These are phyloP conservation scores for Periconia macrospinosa DNA, from an alignment of 2,329 filamentous ascomycete species.

Conservation along the genomic window DNA sequence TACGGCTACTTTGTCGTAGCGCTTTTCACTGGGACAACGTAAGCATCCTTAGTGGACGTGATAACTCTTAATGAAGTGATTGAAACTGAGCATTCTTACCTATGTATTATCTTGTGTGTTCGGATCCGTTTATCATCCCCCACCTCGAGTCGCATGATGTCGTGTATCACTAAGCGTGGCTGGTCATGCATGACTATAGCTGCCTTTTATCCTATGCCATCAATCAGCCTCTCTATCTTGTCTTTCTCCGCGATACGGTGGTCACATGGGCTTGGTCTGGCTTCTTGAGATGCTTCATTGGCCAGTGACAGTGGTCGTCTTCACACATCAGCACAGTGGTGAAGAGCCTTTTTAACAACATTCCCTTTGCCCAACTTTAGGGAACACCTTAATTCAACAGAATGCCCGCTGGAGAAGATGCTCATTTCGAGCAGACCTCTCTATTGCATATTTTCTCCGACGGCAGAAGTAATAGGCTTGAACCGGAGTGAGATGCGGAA, in stretches of 20 bases:
- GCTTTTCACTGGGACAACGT: not conserved
- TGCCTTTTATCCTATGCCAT: not conserved
- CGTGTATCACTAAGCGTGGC: not conserved
- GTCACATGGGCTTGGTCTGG: not conserved
- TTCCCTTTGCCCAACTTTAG: too few relatives aligned
- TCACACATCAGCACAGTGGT: not conserved
- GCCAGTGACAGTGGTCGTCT: not conserved
- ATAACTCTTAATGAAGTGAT: constrained; percentile 10
- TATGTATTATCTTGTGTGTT: not conserved
- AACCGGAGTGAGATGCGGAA: constrained; percentile 45
- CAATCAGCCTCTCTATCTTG: not conserved
- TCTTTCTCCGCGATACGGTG: constrained; percentile 10
- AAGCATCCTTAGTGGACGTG: not conserved
- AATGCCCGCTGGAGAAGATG: too few relatives aligned
- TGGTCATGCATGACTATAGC: constrained; percentile 4
- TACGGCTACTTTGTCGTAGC: not conserved
- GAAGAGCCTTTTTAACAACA: too few relatives aligned
- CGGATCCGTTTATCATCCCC: not conserved
- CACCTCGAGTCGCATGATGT: too few relatives aligned
- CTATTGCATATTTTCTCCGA: constrained; percentile 33
- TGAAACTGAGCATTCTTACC: not conserved
- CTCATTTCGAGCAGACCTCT: constrained; percentile 33
- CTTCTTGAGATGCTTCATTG: not conserved
- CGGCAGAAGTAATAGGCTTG: constrained; percentile 33
- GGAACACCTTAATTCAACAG: too few relatives aligned